phyloP scores from a whole-genome alignment of 257 asterid genomes.

The Solanum lignicaule region DNA sequence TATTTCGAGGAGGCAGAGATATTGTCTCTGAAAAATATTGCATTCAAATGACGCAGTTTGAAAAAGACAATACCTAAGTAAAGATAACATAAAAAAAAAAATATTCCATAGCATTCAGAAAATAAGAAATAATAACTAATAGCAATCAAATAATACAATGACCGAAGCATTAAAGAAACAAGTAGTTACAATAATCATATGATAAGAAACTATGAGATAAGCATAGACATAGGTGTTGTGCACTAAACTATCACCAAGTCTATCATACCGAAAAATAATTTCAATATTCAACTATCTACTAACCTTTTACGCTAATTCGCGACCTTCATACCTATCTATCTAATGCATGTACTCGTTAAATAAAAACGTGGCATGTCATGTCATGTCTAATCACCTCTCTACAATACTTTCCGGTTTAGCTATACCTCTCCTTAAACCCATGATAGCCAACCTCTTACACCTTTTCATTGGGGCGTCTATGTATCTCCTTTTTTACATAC shows the following conservation, averaged over 20 bases:
- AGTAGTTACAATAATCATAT: too few relatives aligned
- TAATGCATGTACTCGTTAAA: neutral
- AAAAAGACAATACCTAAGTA: too few relatives aligned
- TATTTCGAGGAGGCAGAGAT: too few relatives aligned
- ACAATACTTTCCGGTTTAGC: neutral
- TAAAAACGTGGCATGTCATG: neutral
- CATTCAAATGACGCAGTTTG: too few relatives aligned
- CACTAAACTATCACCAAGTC: neutral
- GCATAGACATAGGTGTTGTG: neutral
- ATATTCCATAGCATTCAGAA: too few relatives aligned
- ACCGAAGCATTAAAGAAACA: too few relatives aligned
- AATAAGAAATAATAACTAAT: too few relatives aligned
- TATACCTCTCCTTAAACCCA: neutral
- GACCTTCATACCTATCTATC: neutral
- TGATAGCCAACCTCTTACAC: neutral
- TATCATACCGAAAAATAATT: neutral
- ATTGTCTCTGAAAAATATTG: too few relatives aligned
- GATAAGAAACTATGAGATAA: neutral
- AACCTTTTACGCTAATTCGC: neutral
- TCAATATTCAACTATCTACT: neutral
- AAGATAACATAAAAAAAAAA: too few relatives aligned
- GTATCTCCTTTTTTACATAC: too few relatives aligned
- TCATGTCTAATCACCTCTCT: neutral
- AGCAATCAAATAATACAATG: too few relatives aligned
- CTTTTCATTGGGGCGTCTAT: neutral